phyloP scores from a whole-genome alignment of 768 basidiomycete genomes.

The Tulasnella sp. region DNA sequence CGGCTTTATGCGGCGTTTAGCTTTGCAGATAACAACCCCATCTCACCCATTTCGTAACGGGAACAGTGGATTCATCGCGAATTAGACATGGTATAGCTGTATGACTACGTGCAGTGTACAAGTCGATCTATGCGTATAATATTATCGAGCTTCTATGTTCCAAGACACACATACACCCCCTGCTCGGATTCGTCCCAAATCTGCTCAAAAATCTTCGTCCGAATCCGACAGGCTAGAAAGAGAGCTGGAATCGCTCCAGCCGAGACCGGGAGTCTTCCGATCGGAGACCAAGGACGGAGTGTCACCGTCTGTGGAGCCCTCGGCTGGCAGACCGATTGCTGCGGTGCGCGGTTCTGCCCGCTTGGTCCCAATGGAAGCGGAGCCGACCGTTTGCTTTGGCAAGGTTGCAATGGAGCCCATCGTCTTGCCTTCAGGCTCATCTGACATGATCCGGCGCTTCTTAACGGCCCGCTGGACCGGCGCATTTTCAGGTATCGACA shows the following conservation, averaged over 20 bases:
- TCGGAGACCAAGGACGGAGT: neutral
- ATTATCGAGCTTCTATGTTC: neutral
- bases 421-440: neutral
- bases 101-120: neutral
- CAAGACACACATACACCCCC: neutral
- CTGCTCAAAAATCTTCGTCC: neutral
- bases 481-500: neutral
- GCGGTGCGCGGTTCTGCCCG: neutral
- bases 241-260: neutral
- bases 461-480: neutral
- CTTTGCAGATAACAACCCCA: neutral
- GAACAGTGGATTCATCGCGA: neutral
- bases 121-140: neutral
- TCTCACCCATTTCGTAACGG: neutral
- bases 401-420: neutral
- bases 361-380: neutral
- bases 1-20: neutral
- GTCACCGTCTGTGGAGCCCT: neutral
- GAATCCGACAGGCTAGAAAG: conserved; percentile 16
- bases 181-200: neutral
- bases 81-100: neutral
- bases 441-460: conserved; percentile 9
- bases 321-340: neutral
- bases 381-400: neutral
- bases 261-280: conserved; percentile 1